phyloP scores from a whole-genome alignment of 2,329 filamentous ascomycete species.

The Penicillium sp. region DNA sequence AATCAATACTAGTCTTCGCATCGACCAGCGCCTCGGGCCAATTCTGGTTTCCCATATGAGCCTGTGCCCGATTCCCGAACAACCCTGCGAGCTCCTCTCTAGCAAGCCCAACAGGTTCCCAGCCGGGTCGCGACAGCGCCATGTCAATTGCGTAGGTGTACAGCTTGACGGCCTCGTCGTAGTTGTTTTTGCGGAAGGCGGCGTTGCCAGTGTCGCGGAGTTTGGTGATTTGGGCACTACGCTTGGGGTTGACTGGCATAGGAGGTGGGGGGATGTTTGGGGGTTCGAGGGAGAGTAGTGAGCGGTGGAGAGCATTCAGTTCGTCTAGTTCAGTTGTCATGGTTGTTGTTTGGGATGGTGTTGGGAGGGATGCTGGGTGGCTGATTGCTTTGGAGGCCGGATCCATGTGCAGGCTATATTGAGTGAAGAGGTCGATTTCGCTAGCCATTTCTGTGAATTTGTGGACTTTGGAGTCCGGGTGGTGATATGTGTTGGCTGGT shows the following conservation, averaged over 20 bases:
- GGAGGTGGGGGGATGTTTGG: conserved; percentile 79
- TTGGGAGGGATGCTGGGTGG: conserved; percentile 41
- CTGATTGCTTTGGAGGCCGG: conserved; percentile 73
- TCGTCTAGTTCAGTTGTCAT: conserved; percentile 66
- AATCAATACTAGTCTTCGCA: conserved; percentile 83
- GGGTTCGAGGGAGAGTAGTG: conserved; percentile 64
- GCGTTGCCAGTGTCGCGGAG: conserved; percentile 84
- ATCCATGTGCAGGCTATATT: conserved; percentile 79
- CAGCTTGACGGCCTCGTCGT: conserved; percentile 73
- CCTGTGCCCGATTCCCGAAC: conserved; percentile 86
- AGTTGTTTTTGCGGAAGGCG: conserved; percentile 75
- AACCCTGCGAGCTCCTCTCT: conserved; percentile 79
- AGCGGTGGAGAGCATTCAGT: conserved; percentile 76
- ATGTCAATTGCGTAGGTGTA: conserved; percentile 89
- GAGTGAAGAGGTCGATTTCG: conserved; percentile 61
- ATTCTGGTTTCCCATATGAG: conserved; percentile 73
- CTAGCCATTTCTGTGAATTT: conserved; percentile 25
- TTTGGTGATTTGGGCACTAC: conserved; percentile 82
- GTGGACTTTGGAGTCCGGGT: conserved; percentile 2
- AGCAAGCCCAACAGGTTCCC: conserved; percentile 83
- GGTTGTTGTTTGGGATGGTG: conserved; percentile 49
- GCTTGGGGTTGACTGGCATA: conserved; percentile 88
- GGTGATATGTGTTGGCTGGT: background rate
- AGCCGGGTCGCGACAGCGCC: conserved; percentile 76
- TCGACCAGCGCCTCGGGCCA: conserved; percentile 89